Conservation (phyloP, 352 stramenopile species). For the Saprolegnia diclina region DNA sequence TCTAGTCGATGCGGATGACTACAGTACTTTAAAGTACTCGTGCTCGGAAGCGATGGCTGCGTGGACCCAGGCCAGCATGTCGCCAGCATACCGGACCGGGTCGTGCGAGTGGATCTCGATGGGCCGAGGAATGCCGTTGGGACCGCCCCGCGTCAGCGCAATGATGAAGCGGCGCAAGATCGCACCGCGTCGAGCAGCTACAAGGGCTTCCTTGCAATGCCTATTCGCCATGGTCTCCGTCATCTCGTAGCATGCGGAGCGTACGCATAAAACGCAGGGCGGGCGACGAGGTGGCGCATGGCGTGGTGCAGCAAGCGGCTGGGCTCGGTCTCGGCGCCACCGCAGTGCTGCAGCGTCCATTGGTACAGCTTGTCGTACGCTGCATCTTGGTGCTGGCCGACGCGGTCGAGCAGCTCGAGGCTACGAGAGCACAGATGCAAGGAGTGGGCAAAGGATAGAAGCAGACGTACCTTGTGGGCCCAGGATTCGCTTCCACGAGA, state of each 20-base stretch:
- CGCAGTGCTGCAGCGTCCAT: conserved; percentile 80
- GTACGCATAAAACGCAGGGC: conserved; percentile 73
- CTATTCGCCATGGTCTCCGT: conserved; percentile 30
- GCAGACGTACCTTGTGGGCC: conserved; percentile 19
- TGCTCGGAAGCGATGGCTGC: conserved; percentile 72
- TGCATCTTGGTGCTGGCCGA: conserved; percentile 76
- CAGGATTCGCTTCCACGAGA: conserved; percentile 30
- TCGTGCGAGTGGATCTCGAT: conserved; percentile 87
- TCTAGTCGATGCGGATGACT: background rate
- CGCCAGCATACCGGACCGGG: conserved; percentile 76
- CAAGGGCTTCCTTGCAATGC: conserved; percentile 79
- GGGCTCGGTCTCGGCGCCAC: conserved; percentile 56
- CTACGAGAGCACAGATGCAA: conserved; percentile 29
- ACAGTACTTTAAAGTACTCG: conserved; percentile 72
- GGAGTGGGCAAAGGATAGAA: background rate
- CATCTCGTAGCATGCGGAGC: conserved; percentile 1
- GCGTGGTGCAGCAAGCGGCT: conserved; percentile 59
- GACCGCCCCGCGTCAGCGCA: conserved; percentile 62
- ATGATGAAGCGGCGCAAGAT: conserved; percentile 71
- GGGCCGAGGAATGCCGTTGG: conserved; percentile 65
- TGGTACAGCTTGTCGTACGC: conserved; percentile 83
- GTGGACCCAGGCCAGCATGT: conserved; percentile 88
- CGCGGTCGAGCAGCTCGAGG: conserved; percentile 80
- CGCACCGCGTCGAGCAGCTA: conserved; percentile 42
- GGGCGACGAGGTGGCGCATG: conserved; percentile 56